Conservation (phyloP, 257 asterid genomes). For the Handroanthus guayacan region DNA sequence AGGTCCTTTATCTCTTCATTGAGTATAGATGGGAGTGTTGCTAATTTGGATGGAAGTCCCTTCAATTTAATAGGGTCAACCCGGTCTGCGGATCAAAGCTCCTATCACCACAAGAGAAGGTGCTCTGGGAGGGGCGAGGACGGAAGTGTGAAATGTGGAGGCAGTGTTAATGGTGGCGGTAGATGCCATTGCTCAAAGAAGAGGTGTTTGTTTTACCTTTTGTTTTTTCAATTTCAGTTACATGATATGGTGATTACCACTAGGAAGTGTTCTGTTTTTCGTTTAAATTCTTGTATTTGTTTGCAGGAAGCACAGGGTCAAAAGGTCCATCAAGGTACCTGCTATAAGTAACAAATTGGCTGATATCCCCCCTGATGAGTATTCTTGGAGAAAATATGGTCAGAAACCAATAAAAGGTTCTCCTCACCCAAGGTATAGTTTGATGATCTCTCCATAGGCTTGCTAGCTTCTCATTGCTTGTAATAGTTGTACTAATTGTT, state of each 20-base stretch:
- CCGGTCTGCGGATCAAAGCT: slow-evolving; percentile 72
- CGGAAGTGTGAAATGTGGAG: slow-evolving; percentile 81
- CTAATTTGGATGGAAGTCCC: slow-evolving; percentile 65
- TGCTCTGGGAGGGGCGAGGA: slow-evolving; percentile 80
- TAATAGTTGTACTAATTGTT: background rate
- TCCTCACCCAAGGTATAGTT: slow-evolving; percentile 61
- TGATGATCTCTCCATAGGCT: background rate
- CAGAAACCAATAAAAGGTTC: slow-evolving; percentile 69
- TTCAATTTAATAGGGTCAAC: slow-evolving; percentile 70
- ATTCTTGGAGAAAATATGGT: slow-evolving; percentile 67
- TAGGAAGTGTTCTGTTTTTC: background rate
- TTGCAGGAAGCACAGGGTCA: slow-evolving; percentile 58
- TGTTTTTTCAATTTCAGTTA: background rate
- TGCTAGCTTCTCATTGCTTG: background rate
- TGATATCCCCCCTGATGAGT: slow-evolving; percentile 64
- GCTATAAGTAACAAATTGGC: slow-evolving; percentile 64
- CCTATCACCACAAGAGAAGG: slow-evolving; percentile 65
- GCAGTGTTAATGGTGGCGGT: too few relatives aligned
- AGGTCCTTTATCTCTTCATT: slow-evolving; percentile 82
- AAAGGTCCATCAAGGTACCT: slow-evolving; percentile 57
- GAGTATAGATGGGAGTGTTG: slow-evolving; percentile 80
- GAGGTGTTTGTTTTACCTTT: slow-evolving; percentile 55
- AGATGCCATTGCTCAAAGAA: slow-evolving; percentile 88
- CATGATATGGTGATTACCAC: background rate
- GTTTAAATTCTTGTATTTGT: slow-evolving; percentile 4